Evolutionary conservation across 2,329 filamentous ascomycete species (phyloP), one percentile per base, ranked within the genome.

Genomic region (Fusarium compactum): DNA sequence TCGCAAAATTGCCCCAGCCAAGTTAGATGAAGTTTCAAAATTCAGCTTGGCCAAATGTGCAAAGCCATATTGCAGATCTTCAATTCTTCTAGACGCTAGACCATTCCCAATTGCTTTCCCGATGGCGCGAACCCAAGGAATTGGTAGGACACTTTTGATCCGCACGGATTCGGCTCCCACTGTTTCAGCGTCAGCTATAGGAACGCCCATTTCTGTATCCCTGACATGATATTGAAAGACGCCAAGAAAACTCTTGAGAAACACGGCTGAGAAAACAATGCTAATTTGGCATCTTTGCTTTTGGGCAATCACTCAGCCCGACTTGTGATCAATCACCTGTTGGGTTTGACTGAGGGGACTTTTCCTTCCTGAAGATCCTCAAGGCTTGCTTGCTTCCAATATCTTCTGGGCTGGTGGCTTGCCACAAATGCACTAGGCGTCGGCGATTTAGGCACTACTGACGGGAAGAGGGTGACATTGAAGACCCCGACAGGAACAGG

Each of bases 171-270:
- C 47, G 65, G 70, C 65, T 61, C 53, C 68, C 48, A 68, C 58
- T 53, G 73, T 74, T 74, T 75, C 73, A 72, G 72, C 58, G 50
- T 74, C 72, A 74, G 72, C 61, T 72, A 58, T 41, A 56, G 61
- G 60, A 63, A 63, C 43, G 25, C 61, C 57, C 58, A 59, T 58
- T 25, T 40, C 25, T 46, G 20, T 38, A 69, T 52, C 71, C 71
- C 32, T 74, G 61, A 54, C 46, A 56, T 22, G 61, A 54, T 47
- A 52, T 22, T 47, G 16, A 27, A 38, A 38, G 24, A 32, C 38
- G 45, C 15, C 8, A 27, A 25, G 25, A 38, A 32, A 51, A 24
- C 12, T 46, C 38, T 47, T 30, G 40, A 51, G 29, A 60, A 51
- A 58, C 16, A 11, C 12, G 18, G 25, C 47, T 34, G 55, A 60